These are phyloP conservation scores for Clitopilus hobsonii DNA, from an alignment of 768 basidiomycete genomes.

Conservation along the genomic window DNA sequence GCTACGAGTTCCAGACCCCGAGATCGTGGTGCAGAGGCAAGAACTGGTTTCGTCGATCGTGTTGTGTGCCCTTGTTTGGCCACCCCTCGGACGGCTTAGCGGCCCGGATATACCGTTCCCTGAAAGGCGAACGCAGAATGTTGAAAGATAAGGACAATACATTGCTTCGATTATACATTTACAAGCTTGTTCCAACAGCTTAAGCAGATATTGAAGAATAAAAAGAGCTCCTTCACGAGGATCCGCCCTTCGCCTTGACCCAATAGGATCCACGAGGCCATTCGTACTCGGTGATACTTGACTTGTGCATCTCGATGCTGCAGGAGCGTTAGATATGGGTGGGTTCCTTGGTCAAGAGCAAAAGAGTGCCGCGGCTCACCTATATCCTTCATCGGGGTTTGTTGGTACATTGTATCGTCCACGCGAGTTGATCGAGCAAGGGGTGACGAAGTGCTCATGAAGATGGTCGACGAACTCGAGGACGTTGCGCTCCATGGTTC, in stretches of 20 bases:
- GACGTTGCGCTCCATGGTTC: conserved; percentile 91
- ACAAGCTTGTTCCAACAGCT: too few species aligned
- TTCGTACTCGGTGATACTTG: conserved; percentile 78
- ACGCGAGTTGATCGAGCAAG: conserved; percentile 78
- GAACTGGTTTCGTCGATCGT: too few species aligned
- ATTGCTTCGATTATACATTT: too few species aligned
- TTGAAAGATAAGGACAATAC: too few species aligned
- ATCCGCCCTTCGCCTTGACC: conserved; percentile 27
- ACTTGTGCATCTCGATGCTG: conserved; percentile 85
- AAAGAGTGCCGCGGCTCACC: conserved; percentile 30
- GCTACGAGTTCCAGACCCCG: too few species aligned
- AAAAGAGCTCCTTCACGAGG: background rate
- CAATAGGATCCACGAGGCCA: conserved; percentile 88
- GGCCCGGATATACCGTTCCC: too few species aligned
- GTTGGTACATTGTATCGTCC: conserved; percentile 87
- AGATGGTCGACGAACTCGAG: conserved; percentile 89
- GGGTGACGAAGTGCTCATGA: conserved; percentile 89
- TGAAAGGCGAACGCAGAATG: too few species aligned
- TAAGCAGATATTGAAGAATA: too few species aligned
- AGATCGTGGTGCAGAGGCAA: too few species aligned
- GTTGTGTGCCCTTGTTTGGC: too few species aligned
- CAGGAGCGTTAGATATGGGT: conserved; percentile 4
- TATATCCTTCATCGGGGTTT: conserved; percentile 76
- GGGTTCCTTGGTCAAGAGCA: background rate
- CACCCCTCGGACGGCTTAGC: too few species aligned